Evolutionary conservation across 1,139 yeast genomes (phyloP).

Genomic region (Taphrina communis): DNA sequence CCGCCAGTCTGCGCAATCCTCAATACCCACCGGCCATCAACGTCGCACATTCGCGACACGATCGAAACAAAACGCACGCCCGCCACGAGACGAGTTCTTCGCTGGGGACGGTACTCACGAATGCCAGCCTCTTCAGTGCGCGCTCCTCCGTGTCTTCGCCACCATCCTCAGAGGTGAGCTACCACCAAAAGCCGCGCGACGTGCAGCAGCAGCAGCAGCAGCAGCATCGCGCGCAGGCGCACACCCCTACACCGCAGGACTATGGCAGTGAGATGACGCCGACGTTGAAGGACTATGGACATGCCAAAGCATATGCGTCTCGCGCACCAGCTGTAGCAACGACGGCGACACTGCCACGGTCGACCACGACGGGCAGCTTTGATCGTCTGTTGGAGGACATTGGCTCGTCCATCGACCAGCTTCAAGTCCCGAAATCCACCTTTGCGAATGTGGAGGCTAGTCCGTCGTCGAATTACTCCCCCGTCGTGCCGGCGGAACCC

Average conservation of each 20-base stretch:
- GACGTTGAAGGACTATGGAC: background rate
- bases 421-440: slow-evolving; percentile 17
- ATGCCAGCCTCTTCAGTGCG: slow-evolving; percentile 13
- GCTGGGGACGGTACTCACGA: slow-evolving; percentile 31
- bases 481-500: slow-evolving; percentile 7
- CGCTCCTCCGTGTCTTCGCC: slow-evolving; percentile 30
- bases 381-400: slow-evolving; percentile 37
- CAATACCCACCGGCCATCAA: background rate
- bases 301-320: background rate
- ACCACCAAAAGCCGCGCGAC: background rate
- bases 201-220: background rate
- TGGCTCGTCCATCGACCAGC: slow-evolving; percentile 31
- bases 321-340: background rate
- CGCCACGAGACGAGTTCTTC: slow-evolving; percentile 34
- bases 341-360: slow-evolving; percentile 2
- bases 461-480: slow-evolving; percentile 38
- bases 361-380: slow-evolving; percentile 32
- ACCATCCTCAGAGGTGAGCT: slow-evolving; percentile 2
- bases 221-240: slow-evolving; percentile 4
- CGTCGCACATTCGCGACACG: slow-evolving; percentile 1
- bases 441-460: slow-evolving; percentile 4
- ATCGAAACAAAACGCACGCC: slow-evolving; percentile 7
- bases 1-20: background rate
- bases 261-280: slow-evolving; percentile 26
- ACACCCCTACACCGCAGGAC: slow-evolving; percentile 7